Conservation (phyloP, 305 asterid species). For the Solanum hybrid region DNA sequence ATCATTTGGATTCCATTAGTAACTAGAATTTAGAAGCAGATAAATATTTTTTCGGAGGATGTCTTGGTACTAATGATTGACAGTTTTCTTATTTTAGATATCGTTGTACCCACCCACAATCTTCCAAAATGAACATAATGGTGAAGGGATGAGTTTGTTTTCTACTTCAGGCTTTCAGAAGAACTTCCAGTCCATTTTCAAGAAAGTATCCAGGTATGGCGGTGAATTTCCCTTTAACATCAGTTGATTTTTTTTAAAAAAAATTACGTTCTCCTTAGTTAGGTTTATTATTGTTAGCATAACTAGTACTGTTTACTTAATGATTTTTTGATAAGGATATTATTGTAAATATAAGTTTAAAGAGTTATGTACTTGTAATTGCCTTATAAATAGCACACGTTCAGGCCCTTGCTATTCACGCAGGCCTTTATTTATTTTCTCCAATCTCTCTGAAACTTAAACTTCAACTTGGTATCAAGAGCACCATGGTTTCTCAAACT, state of each 20-base stretch:
- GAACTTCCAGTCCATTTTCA: slow-evolving; percentile 67
- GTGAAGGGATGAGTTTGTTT: slow-evolving; percentile 71
- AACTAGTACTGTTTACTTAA: background rate
- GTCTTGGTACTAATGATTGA: background rate
- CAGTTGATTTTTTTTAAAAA: background rate
- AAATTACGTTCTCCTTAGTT: background rate
- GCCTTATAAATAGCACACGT: no score
- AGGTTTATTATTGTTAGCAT: background rate
- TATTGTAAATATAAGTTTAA: no score
- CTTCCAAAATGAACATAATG: slow-evolving; percentile 24
- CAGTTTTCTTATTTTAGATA: no score
- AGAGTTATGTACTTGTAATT: no score
- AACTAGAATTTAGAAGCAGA: background rate
- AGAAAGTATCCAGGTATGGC: slow-evolving; percentile 62
- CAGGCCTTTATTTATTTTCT: no score
- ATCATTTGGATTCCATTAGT: background rate
- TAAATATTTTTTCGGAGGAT: background rate
- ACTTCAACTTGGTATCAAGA: no score
- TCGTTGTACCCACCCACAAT: no score
- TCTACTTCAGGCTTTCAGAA: slow-evolving; percentile 77
- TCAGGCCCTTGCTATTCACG: no score
- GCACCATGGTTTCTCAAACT: no score
- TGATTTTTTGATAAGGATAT: background rate
- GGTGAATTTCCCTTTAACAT: background rate
- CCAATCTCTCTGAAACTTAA: no score